Evolutionary conservation across 1,139 yeast genomes (phyloP), one percentile per base, ranked within the genome.

Genomic region (Magnusiomyces magnusii): DNA sequence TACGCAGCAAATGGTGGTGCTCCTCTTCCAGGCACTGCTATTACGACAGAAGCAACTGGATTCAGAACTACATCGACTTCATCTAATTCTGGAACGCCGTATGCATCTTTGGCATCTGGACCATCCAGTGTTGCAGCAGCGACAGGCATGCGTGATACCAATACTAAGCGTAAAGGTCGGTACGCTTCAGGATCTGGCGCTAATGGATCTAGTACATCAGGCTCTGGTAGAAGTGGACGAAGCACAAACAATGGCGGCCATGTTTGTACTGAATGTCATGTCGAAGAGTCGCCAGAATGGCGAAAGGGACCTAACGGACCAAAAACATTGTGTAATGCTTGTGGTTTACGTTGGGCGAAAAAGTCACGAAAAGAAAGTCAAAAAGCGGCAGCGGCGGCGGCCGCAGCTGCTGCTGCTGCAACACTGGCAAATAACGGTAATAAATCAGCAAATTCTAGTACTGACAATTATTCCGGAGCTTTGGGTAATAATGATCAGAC

Each of bases 251-350:
- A 25, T 31, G 23, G 47, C 13, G 60, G 57, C 21, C 58, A 60
- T 23, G 53, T 60, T n/a, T 72, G 75, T 61, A 59, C 67, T 19
- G 78, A 76, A 62, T 83, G 88, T 68, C 86, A 85, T n/a, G 81
- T 84, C 28, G 80, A 82, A 2, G 85, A 82, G 65, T 81, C 86
- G 3, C 87, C 87, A 3, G 87, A 83, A 65, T 83, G 87, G 87
- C 75, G 87, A 63, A 75, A 84, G 63, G 87, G 87, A 1, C 87
- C 87, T 2, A 78, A 78, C 59, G 87, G 87, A 0, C 84, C 84
- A 19, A 76, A 85, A 64, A 82, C 86, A 0, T 73, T 83, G 61
- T 83, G 87, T 70, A 83, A 83, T 66, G 86, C 87, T 0, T 83
- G 88, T 69, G 88, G 88, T 0, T 75, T 83, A 60, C 80, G 82